phyloP scores from a whole-genome alignment of 2,329 filamentous ascomycete species.

The Corinectria fuckeliana region DNA sequence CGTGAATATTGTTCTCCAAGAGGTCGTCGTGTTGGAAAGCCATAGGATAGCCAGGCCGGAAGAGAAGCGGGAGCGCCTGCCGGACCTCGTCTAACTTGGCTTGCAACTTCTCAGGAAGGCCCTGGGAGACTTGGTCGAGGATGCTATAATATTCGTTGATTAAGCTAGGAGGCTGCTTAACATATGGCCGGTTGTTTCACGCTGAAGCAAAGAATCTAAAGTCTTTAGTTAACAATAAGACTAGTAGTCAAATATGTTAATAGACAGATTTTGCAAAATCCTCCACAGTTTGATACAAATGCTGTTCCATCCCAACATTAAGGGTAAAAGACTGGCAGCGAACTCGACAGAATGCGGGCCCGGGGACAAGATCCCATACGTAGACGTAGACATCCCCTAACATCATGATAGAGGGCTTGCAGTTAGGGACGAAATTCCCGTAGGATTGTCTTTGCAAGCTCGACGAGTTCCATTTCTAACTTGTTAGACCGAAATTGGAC shows the following conservation, averaged over 20 bases:
- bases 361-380: constrained; percentile 21
- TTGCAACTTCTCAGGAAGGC: constrained; percentile 19
- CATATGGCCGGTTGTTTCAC: constrained; percentile 15
- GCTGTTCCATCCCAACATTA: constrained; percentile 6
- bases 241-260: neutral
- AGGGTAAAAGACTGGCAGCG: constrained; percentile 8
- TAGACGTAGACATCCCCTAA: constrained; percentile 22
- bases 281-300: constrained; percentile 14
- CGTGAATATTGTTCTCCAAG: constrained; percentile 40
- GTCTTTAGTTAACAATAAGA: neutral
- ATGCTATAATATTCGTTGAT: constrained; percentile 13
- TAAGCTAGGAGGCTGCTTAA: constrained; percentile 12
- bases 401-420: constrained; percentile 3
- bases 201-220: constrained; percentile 29
- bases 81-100: constrained; percentile 18
- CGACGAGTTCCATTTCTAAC: constrained; percentile 17
- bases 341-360: constrained; percentile 21
- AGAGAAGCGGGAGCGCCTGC: constrained; percentile 25
- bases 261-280: constrained; percentile 22
- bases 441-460: constrained; percentile 19
- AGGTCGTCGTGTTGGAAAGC: constrained; percentile 39
- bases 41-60: constrained; percentile 24
- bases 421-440: constrained; percentile 19
- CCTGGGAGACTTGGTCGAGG: constrained; percentile 19
- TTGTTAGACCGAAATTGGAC: constrained; percentile 28